These are phyloP conservation scores for Mycena rebaudengoi DNA, from an alignment of 768 basidiomycete genomes.

Conservation along the genomic window DNA sequence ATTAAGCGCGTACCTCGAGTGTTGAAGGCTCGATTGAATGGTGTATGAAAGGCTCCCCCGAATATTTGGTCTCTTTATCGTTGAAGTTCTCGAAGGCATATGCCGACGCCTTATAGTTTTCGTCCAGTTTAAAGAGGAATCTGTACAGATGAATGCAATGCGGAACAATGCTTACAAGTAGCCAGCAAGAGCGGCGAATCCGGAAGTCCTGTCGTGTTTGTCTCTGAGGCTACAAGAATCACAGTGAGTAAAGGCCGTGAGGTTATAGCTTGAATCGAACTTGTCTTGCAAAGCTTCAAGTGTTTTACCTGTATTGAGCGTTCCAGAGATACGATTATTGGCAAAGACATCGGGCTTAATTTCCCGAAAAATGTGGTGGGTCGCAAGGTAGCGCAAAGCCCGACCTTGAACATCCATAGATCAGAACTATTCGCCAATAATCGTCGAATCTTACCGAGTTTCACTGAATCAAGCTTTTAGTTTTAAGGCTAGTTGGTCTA, in stretches of 20 bases:
- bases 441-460: neutral
- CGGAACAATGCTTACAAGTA: slow-evolving; percentile 26
- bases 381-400: slow-evolving; percentile 36
- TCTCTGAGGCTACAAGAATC: slow-evolving; percentile 27
- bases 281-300: neutral
- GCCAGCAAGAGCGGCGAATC: slow-evolving; percentile 36
- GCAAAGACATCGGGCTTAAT: slow-evolving; percentile 34
- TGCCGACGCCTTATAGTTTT: slow-evolving; percentile 34
- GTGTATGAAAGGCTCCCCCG: slow-evolving; percentile 25
- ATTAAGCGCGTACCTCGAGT: too few species aligned
- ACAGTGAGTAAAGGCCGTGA: too few species aligned
- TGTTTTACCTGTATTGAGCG: neutral
- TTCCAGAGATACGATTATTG: slow-evolving; percentile 34
- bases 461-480: neutral
- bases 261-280: too few species aligned
- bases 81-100: slow-evolving; percentile 37
- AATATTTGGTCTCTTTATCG: slow-evolving; percentile 31
- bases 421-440: too few species aligned
- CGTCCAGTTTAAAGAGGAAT: slow-evolving; percentile 29
- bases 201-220: slow-evolving; percentile 38
- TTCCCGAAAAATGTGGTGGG: slow-evolving; percentile 39
- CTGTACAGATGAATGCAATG: neutral
- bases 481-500: neutral
- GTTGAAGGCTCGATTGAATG: slow-evolving; percentile 30
- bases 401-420: slow-evolving; percentile 22